Evolutionary conservation across 495 filamentous ascomycete species (phyloP).

Genomic region (Penicillium waksmanii): DNA sequence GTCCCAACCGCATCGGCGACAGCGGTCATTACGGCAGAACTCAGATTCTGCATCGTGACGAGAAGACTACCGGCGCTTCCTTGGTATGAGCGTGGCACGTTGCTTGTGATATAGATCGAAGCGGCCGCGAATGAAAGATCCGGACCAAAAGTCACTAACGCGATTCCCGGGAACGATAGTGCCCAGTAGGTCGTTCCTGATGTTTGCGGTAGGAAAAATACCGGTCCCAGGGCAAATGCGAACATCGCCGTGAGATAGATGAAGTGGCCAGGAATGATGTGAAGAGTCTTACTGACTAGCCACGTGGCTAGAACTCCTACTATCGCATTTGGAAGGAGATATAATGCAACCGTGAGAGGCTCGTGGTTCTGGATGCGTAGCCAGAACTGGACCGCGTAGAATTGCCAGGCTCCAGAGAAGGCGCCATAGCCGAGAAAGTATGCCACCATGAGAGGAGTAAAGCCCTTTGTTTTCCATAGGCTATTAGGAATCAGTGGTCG

Average conservation of each 20-base stretch:
- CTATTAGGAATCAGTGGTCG: slow-evolving; percentile 37
- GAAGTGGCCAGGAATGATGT: slow-evolving; percentile 51
- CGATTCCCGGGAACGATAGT: slow-evolving; percentile 32
- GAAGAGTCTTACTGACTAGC: slow-evolving; percentile 49
- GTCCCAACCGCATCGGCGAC: slow-evolving; percentile 50
- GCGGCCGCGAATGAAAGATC: slow-evolving; percentile 40
- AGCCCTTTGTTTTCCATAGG: slow-evolving; percentile 45
- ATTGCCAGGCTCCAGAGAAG: slow-evolving; percentile 53
- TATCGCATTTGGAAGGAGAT: slow-evolving; percentile 49
- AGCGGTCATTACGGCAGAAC: slow-evolving; percentile 48
- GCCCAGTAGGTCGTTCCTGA: slow-evolving; percentile 36
- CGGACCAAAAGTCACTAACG: slow-evolving; percentile 39
- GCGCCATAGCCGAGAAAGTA: slow-evolving; percentile 54
- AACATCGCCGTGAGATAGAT: slow-evolving; percentile 47
- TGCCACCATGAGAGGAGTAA: slow-evolving; percentile 50
- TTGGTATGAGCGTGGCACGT: slow-evolving; percentile 38
- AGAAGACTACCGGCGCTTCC: slow-evolving; percentile 40
- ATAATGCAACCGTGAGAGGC: slow-evolving; percentile 45
- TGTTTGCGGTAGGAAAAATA: slow-evolving; percentile 40
- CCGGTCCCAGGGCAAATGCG: slow-evolving; percentile 36
- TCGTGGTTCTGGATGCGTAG: slow-evolving; percentile 44
- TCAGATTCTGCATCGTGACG: slow-evolving; percentile 40
- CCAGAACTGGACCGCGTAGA: slow-evolving; percentile 57
- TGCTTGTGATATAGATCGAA: slow-evolving; percentile 41
- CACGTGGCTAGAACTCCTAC: slow-evolving; percentile 49